Conservation (phyloP, 305 asterid genomes). For the Petunia hybrid region DNA sequence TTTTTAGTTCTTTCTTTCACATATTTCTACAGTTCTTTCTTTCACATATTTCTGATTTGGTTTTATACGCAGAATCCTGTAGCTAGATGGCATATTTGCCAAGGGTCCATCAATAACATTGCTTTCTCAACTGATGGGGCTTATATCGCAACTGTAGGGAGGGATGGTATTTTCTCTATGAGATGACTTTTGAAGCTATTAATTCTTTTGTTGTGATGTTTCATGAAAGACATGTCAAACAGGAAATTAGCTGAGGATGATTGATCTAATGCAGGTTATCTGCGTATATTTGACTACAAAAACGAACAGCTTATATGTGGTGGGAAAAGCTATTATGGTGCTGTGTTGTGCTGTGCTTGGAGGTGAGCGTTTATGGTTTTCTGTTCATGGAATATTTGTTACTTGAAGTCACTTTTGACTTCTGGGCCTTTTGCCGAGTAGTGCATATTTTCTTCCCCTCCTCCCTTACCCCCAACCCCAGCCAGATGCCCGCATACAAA, state of each 20-base stretch:
- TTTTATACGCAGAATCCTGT: constrained; percentile 79
- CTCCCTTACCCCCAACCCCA: background rate
- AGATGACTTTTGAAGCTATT: constrained; percentile 30
- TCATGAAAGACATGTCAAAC: background rate
- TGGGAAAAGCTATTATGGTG: constrained; percentile 97
- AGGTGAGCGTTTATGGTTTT: constrained; percentile 53
- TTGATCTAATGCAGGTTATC: constrained; percentile 66
- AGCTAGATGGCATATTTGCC: constrained; percentile 99
- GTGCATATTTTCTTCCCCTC: background rate
- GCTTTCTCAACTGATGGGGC: constrained; percentile 93
- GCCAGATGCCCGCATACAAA: constrained; percentile 25
- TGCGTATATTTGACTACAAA: constrained; percentile 93
- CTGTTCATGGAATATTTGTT: background rate
- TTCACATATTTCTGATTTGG: background rate
- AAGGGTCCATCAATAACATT: constrained; percentile 87
- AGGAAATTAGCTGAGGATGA: constrained; percentile 29
- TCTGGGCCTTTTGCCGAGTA: background rate
- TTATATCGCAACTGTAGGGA: constrained; percentile 94
- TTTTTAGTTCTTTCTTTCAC: no score
- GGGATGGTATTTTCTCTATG: constrained; percentile 81
- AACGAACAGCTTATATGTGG: constrained; percentile 90
- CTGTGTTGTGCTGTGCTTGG: constrained; percentile 96
- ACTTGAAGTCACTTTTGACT: constrained; percentile 24
- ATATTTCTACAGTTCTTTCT: constrained; percentile 13
- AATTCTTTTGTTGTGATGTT: constrained; percentile 26